Evolutionary conservation across 2,329 filamentous ascomycete species (phyloP), one percentile per base, ranked within the genome.

Genomic region (Exophiala sp.): DNA sequence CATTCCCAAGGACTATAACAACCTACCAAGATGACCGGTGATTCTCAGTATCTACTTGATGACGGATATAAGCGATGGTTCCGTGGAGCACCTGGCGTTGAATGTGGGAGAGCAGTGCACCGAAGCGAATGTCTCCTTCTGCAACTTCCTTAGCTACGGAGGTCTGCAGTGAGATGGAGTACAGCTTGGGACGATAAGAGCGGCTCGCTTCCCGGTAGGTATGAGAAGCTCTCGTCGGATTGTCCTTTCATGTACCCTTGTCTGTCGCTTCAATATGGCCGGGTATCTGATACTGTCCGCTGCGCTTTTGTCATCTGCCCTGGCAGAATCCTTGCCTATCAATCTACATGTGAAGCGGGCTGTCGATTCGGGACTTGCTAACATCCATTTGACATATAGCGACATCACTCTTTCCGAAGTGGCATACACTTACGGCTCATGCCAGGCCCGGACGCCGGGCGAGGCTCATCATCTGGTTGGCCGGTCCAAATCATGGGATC

Each of bases 11-110:
- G 30, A 13, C 14, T 37, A 11, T 32, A 48, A 45, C 42, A 49
- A 53, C 50, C 45, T 53, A n/a, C 42, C 42, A 53, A 53, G 48
- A 45, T 53, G 38, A 38, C 45, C 40, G 24, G n/a, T n/a, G n/a
- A 48, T 46, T 48, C 22, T 22, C 27, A 23, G 30, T 16, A 18
- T 23, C 19, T 21, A 22, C 30, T 48, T 29, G 13, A 41, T 21
- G 16, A 48, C 50, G 50, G 50, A 53, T 30, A 40, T 53, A 46
- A 24, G 48, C 50, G 45, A n/a, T n/a, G n/a, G n/a, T n/a, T n/a
- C n/a, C n/a, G 24, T 5, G 24, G 24, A 27, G 24, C 6, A 27
- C 24, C 10, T 27, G n/a, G 24, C 24, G 10, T 27, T 27, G 6
- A 10, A 27, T 27, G 24, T 27, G 24, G 24, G 24, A 6, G 24